Evolutionary conservation across 352 stramenopile species (phyloP), one percentile per base, ranked within the genome.

Genomic region (Globisporangium nodosum): DNA sequence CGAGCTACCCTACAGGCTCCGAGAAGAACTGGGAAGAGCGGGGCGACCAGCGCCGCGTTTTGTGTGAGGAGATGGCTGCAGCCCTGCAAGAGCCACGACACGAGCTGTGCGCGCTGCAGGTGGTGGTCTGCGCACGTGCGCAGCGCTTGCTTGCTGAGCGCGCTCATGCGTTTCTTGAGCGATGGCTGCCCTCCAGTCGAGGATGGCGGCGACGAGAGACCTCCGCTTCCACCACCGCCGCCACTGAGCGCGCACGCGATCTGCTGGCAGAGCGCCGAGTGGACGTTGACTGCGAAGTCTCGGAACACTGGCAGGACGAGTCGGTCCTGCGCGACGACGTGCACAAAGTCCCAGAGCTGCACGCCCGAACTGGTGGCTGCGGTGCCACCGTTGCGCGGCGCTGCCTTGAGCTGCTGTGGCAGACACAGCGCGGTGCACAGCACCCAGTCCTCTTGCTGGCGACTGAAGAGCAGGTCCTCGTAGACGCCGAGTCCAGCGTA

Each of bases 231-330:
- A 50, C 52, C 35, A 5, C n/a, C 48, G 15, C 31, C 5, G 50
- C 52, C 35, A 5, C n/a, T 56, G 15, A 80, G 49, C 5, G 68
- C 74, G 0, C 66, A 75, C 4, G 56, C 64, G 5, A 87, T 60
- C 59, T 87, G 73, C 50, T 85, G 75, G 46, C 74, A 87, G 8
- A 90, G 57, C n/a, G 84, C 42, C 24, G 81, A 69, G 63, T 88
- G 79, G 0, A 83, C 48, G 48, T 88, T 87, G 21, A 82, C 65
- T 6, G 67, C 61, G 3, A 75, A n/a, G 52, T 77, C 70, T 24
- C 77, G 70, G 52, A 74, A 65, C 24, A 88, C 58, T 4, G 67
- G 49, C 3, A 83, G 27, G 31, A 88, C 65, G 8, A 90, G 58
- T 3, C 68, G 77, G 39, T 87, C 75, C 40, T 78, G 58, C 0